These are phyloP conservation scores for Podaxis sp. DNA, from an alignment of 768 basidiomycete genomes.

Conservation along the genomic window DNA sequence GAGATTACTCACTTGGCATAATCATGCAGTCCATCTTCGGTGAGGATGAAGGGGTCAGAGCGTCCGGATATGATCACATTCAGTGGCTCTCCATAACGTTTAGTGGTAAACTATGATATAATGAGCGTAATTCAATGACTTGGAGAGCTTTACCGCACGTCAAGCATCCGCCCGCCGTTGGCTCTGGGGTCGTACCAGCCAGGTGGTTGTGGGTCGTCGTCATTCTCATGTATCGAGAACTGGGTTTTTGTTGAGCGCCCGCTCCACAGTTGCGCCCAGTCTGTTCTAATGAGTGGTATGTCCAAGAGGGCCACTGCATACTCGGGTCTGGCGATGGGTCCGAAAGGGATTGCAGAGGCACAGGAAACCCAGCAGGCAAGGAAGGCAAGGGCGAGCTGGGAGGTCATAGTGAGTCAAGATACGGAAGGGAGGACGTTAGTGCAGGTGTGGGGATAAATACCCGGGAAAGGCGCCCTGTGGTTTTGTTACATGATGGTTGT, in stretches of 20 bases:
- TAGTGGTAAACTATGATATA: slow-evolving; percentile 53
- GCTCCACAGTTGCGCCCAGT: background rate
- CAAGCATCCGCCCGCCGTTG: slow-evolving; percentile 70
- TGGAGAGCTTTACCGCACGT: slow-evolving; percentile 41
- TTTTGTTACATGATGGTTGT: background rate
- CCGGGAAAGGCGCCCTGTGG: background rate
- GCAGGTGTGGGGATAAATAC: background rate
- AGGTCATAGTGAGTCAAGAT: background rate
- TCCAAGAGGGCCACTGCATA: background rate
- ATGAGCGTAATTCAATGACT: background rate
- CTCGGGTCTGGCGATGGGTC: background rate
- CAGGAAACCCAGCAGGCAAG: background rate
- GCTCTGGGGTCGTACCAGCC: slow-evolving; percentile 66
- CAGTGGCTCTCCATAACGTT: slow-evolving; percentile 70
- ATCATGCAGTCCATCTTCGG: slow-evolving; percentile 61
- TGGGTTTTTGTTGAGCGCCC: background rate
- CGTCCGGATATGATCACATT: slow-evolving; percentile 78
- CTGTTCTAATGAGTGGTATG: background rate
- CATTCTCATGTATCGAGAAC: background rate
- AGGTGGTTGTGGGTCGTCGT: background rate
- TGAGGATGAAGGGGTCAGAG: slow-evolving; percentile 78
- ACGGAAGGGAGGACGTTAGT: background rate
- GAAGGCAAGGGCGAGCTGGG: background rate
- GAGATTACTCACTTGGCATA: slow-evolving; percentile 56
- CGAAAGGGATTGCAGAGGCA: background rate